Evolutionary conservation across 768 basidiomycete genomes (phyloP), one percentile per base, ranked within the genome.

Genomic region (Cyclocybe cylindracea): DNA sequence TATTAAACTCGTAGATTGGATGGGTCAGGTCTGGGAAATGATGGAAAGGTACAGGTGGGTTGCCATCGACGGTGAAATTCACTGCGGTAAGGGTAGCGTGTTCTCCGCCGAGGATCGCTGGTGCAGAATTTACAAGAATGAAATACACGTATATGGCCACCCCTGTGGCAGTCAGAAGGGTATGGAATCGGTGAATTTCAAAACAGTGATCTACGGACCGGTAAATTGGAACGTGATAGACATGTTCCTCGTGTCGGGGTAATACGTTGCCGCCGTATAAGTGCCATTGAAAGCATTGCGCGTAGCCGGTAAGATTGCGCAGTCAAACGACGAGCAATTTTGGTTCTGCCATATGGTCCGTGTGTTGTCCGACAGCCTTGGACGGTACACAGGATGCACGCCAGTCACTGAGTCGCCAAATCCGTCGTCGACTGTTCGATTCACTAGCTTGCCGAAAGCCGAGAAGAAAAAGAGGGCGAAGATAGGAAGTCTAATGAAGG

Each of bases 371-470:
- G 41, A 39, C 4, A 37, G 56, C 0, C 53, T 1, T 1, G 73
- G 73, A 0, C 44, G 13, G 53, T 64, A 74, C 7, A 55, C 51
- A 29, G 69, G 68, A 8, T 39, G 45, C 7, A 39, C 24, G 2
- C 62, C 59, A n/a, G 69, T 71, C 19, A 50, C 54, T 5, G 59
- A 57, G 48, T 74, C 72, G 4, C 71, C 71, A 44, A 61, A 57
- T 10, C 58, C 58, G 54, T 74, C 73, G 42, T 74, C 73, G 31
- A 74, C 71, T 1, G 71, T 72, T 18, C 62, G 51, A 53, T 72
- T 72, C 11, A 63, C 63, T 10, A 65, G 51, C 8, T 24, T 24
- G 24, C 4, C 24, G 24, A 24, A 24, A 24, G 24, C 24, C 3
- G 24, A 24, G 24, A 3, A 24, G 24, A 24, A 24, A 24, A 5